Percentiles rank a stretch among this genome's conserved stretches.
These are phyloP conservation scores for Didymella segeticola DNA, from an alignment of 2,329 filamentous ascomycete species.

Conservation along the genomic window DNA sequence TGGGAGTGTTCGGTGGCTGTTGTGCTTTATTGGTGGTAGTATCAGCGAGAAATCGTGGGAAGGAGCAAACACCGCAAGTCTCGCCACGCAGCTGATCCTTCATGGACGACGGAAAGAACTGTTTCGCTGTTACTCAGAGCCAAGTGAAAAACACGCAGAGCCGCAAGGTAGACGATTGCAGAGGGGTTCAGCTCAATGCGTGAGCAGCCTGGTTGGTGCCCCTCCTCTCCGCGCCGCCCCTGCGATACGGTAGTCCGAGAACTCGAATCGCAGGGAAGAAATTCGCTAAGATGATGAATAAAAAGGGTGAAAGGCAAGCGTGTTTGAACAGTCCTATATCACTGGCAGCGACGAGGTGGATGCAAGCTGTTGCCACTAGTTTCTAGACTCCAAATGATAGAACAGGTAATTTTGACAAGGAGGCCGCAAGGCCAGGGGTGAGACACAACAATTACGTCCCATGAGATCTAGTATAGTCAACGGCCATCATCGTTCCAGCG, in stretches of 20 bases:
- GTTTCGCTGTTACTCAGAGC: background rate
- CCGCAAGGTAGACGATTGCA: constrained; percentile 3
- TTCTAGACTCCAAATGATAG: background rate
- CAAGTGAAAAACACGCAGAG: background rate
- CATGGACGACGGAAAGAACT: background rate
- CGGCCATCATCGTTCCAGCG: constrained; percentile 5
- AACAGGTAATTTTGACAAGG: constrained; percentile 20
- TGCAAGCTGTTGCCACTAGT: constrained; percentile 11
- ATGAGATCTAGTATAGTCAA: constrained; percentile 10
- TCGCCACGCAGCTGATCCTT: background rate
- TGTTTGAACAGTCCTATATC: background rate
- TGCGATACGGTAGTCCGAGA: background rate
- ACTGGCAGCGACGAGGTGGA: constrained; percentile 12
- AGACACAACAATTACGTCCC: constrained; percentile 16
- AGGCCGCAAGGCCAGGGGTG: constrained; percentile 7
- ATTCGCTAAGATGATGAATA: background rate
- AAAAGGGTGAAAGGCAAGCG: background rate
- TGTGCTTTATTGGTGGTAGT: background rate
- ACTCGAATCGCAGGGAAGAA: background rate
- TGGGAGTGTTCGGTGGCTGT: background rate
- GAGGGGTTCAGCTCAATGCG: constrained; percentile 8
- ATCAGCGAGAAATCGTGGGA: background rate
- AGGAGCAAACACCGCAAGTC: background rate
- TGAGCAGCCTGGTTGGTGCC: constrained; percentile 22
- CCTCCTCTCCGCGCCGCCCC: constrained; percentile 3